A percentile compares a stretch with the other conserved stretches of the same genome.
Evolutionary conservation across 148 eudicot genomes (phyloP).

Genomic region (Cornus kousa): DNA sequence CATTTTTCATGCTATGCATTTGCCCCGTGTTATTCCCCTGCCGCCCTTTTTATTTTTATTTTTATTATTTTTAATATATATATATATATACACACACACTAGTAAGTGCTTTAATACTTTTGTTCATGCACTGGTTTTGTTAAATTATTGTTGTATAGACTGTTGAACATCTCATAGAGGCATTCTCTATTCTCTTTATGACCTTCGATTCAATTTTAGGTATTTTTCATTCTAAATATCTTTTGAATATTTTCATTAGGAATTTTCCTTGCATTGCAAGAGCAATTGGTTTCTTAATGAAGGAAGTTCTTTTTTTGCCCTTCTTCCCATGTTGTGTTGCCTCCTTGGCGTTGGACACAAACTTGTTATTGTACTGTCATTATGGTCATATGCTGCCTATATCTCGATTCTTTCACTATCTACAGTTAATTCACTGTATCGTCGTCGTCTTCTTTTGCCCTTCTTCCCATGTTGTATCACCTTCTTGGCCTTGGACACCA

Average conservation of each 20-base stretch:
- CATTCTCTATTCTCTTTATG: neutral
- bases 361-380: neutral
- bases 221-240: neutral
- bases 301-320: neutral
- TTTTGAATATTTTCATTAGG: neutral
- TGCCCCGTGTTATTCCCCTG: neutral
- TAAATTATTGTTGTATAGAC: neutral
- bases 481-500: too few relatives aligned
- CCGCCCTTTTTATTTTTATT: too few relatives aligned
- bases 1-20: slow-evolving; percentile 12
- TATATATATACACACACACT: neutral
- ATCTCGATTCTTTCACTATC: neutral
- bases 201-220: neutral
- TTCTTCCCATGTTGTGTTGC: neutral
- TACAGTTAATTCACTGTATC: too few relatives aligned
- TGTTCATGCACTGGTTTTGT: neutral
- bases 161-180: neutral
- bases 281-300: neutral
- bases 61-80: too few relatives aligned
- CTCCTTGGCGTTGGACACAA: too few relatives aligned
- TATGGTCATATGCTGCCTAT: neutral
- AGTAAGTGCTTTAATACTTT: neutral
- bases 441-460: neutral
- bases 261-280: neutral
- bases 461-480: too few relatives aligned